Evolutionary conservation across 2,329 filamentous ascomycete species (phyloP), one percentile per base, ranked within the genome.

Genomic region (Helotiales sp.): DNA sequence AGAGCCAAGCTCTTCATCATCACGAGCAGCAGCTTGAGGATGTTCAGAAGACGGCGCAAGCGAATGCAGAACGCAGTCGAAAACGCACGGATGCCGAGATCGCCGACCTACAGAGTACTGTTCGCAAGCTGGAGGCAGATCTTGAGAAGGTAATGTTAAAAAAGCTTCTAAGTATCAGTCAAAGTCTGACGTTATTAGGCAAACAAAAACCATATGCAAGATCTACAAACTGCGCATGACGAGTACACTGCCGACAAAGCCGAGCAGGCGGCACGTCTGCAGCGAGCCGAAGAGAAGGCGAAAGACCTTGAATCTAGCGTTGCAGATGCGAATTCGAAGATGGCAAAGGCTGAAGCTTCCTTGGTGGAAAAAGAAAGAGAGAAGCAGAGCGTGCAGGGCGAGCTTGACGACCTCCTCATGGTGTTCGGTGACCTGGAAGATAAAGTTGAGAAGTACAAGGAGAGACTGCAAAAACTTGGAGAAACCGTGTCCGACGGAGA

Each of bases 341-440:
- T 70, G 5, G 25, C 53, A 4, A 68, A 65, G 34, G 61, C 59
- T 8, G 62, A 70, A 52, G 38, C 51, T 24, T 61, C 62, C 15
- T 46, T 72, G 22, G 63, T 66, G 10, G 75, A 81, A 62, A 86
- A 83, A 61, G 83, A 86, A 64, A 80, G 84, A 59, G 85, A 88
- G 57, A 85, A 82, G 55, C 79, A 84, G 60, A 75, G 81, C 1
- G 80, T 81, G 5, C 90, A 93, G 70, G 80, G 83, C 2, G 90
- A 95, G 72, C 77, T 93, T 46, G 90, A 95, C 65, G 90, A 95
- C 71, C 78, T 93, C 54, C 76, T 95, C 33, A 89, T 93, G 76
- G 87, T 95, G 5, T 91, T 93, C 72, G 86, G 84, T 13, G 90
- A 95, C 69, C 70, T 92, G 17, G 90, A 95, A 72, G 88, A 91